Conservation (phyloP, 352 stramenopile species). For the Phytophthora sojae region DNA sequence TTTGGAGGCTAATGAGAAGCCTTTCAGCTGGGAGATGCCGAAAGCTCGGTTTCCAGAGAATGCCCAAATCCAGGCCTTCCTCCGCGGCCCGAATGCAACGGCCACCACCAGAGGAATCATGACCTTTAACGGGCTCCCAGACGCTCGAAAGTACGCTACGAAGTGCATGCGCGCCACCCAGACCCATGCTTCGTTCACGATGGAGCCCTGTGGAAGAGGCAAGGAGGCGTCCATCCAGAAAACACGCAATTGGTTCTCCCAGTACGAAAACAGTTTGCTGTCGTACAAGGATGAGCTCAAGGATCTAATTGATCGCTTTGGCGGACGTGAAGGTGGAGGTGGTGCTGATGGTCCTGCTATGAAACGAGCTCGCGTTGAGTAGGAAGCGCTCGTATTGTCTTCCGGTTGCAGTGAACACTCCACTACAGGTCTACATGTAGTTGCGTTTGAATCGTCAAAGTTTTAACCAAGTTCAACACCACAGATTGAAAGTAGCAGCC, state of each 20-base stretch:
- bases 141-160: background rate
- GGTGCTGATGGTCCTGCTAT: background rate
- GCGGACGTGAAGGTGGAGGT: background rate
- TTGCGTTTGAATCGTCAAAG: background rate
- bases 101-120: background rate
- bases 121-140: background rate
- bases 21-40: background rate
- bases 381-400: background rate
- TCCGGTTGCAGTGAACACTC: background rate
- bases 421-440: background rate
- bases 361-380: background rate
- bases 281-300: background rate
- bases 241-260: background rate
- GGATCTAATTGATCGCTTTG: background rate
- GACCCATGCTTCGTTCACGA: background rate
- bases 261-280: background rate
- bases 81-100: background rate
- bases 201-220: background rate
- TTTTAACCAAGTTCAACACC: no score
- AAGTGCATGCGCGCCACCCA: background rate
- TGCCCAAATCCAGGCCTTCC: background rate
- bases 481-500: no score
- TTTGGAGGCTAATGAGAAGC: background rate
- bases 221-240: background rate
- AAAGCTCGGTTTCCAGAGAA: background rate